Percentiles rank a stretch among this genome's conserved stretches.
phyloP scores from a whole-genome alignment of 331 rosid species.

The Quercus tomentella region DNA sequence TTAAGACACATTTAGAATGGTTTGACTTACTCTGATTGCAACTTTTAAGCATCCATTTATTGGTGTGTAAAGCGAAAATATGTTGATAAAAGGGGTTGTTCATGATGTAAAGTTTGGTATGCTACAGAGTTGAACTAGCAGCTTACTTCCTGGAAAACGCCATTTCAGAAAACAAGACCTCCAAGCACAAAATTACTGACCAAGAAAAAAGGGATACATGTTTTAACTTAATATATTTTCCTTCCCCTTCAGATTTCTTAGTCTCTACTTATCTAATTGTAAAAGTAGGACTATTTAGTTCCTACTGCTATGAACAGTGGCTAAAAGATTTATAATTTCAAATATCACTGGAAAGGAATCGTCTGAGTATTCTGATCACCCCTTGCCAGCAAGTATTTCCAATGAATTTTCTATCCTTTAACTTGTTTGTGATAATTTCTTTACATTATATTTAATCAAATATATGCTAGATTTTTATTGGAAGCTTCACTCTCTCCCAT shows the following conservation, averaged over 20 bases:
- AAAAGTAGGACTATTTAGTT: background rate
- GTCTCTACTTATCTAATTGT: background rate
- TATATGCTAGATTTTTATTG: constrained; percentile 1
- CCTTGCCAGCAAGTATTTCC: background rate
- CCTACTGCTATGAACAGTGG: background rate
- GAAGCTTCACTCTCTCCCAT: constrained; percentile 2
- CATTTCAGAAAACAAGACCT: background rate
- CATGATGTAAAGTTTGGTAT: background rate
- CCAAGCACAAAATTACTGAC: background rate
- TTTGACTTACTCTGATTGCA: background rate
- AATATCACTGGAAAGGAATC: background rate
- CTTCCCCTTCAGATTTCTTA: background rate
- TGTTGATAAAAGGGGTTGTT: background rate
- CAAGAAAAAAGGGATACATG: background rate
- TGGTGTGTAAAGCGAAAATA: background rate
- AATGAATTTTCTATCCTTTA: background rate
- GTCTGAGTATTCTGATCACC: background rate
- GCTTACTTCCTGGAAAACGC: background rate
- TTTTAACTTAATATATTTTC: background rate
- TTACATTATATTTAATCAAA: background rate
- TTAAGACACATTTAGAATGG: background rate
- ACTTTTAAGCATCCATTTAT: background rate
- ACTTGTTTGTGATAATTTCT: background rate
- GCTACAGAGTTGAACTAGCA: background rate
- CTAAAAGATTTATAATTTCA: background rate